Conservation (phyloP, 805 yeast genomes). For the Debaryomyces hansenii region DNA sequence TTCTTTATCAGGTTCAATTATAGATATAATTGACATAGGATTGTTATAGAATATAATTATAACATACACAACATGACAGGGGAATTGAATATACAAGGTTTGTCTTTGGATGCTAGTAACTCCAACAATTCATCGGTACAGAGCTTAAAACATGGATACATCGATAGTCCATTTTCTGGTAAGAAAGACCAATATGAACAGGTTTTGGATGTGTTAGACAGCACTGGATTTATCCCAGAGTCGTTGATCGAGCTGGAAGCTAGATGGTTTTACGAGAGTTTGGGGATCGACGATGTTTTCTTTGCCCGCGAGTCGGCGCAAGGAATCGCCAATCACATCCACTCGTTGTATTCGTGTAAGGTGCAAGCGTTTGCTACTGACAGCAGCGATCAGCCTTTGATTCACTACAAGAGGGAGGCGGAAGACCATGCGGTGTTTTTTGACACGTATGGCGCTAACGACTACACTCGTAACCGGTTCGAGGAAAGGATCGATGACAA, state of each 20-base stretch:
- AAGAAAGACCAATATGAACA: constrained; percentile 77
- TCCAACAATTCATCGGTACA: constrained; percentile 33
- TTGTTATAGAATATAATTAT: neutral
- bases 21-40: neutral
- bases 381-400: constrained; percentile 45
- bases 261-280: constrained; percentile 80
- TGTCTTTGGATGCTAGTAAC: constrained; percentile 21
- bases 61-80: neutral
- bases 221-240: constrained; percentile 88
- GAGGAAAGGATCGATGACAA: constrained; percentile 80
- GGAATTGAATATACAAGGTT: constrained; percentile 20
- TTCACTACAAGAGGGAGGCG: constrained; percentile 76
- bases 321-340: constrained; percentile 80
- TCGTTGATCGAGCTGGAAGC: constrained; percentile 81
- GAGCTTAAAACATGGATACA: constrained; percentile 58
- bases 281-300: constrained; percentile 91
- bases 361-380: constrained; percentile 65
- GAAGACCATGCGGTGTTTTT: constrained; percentile 90
- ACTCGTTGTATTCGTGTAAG: constrained; percentile 89
- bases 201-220: constrained; percentile 79
- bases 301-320: constrained; percentile 83
- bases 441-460: constrained; percentile 61
- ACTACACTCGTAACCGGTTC: constrained; percentile 45
- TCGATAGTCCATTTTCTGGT: constrained; percentile 72
- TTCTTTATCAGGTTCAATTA: neutral